Evolutionary conservation across 305 asterid species (phyloP).

Genomic region (Stenogyne calaminthoides): DNA sequence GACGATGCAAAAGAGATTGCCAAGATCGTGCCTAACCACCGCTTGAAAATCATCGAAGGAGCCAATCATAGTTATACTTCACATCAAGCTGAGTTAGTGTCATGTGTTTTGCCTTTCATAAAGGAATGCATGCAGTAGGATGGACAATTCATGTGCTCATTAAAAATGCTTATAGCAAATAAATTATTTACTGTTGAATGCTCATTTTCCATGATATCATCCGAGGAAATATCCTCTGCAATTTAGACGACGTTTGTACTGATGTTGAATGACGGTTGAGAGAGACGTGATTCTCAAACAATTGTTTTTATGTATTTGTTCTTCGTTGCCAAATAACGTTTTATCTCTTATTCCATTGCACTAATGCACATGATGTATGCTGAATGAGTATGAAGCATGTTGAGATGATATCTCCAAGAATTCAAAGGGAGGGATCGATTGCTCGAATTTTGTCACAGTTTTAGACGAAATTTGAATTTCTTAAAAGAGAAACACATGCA

Average conservation of each 20-base stretch:
- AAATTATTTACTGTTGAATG: neutral
- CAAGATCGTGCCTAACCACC: constrained; percentile 71
- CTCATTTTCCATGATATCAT: too few relatives aligned
- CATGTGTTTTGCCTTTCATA: constrained; percentile 62
- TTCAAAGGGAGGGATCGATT: too few relatives aligned
- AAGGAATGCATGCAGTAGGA: constrained; percentile 50
- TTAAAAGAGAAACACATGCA: too few relatives aligned
- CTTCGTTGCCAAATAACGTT: too few relatives aligned
- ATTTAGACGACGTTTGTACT: neutral
- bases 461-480: too few relatives aligned
- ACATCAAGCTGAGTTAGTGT: constrained; percentile 59
- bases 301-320: too few relatives aligned
- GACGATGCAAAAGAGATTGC: constrained; percentile 74
- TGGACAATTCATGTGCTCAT: constrained; percentile 1
- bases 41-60: constrained; percentile 59
- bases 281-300: neutral
- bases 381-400: too few relatives aligned
- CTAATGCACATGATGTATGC: too few relatives aligned
- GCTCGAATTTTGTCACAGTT: too few relatives aligned
- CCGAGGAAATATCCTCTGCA: neutral
- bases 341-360: too few relatives aligned
- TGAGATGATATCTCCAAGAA: too few relatives aligned
- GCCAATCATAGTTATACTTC: constrained; percentile 67
- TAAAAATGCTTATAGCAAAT: neutral
- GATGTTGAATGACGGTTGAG: neutral